Percentiles rank a stretch among this genome's conserved stretches.
Evolutionary conservation across 2,329 filamentous ascomycete genomes (phyloP).

Genomic region (Apiospora marii): DNA sequence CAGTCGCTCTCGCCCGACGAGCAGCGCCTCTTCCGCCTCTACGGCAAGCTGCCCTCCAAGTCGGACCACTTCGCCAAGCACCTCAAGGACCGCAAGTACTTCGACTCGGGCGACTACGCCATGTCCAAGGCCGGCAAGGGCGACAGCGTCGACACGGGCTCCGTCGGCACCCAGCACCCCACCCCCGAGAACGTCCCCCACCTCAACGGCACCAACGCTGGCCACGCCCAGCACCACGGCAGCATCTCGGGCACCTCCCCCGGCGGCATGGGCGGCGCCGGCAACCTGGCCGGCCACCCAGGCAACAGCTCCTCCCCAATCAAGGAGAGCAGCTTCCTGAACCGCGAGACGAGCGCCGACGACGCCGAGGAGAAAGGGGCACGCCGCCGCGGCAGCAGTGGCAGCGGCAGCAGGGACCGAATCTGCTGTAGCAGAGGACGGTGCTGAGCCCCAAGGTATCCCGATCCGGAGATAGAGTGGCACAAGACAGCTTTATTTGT

Average conservation of each 20-base stretch:
- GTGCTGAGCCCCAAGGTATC: conserved; percentile 56
- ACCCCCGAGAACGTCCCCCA: conserved; percentile 95
- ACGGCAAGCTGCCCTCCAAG: conserved; percentile 96
- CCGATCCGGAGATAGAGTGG: conserved; percentile 68
- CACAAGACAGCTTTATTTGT: background rate
- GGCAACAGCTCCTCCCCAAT: conserved; percentile 77
- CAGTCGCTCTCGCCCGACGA: conserved; percentile 94
- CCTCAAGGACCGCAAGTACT: conserved; percentile 98
- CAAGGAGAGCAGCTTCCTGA: conserved; percentile 88
- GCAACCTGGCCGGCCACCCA: background rate
- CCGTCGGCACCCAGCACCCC: conserved; percentile 93
- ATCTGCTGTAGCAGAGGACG: conserved; percentile 27
- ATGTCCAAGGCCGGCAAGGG: conserved; percentile 98
- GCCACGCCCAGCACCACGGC: conserved; percentile 86
- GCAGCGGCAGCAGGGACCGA: conserved; percentile 36
- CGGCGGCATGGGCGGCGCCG: background rate
- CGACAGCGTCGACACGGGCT: conserved; percentile 90
- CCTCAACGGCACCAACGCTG: conserved; percentile 78
- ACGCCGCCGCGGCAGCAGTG: conserved; percentile 38
- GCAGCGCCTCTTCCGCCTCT: conserved; percentile 94
- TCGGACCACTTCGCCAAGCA: conserved; percentile 98
- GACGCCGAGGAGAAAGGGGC: conserved; percentile 54
- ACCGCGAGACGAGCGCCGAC: conserved; percentile 80
- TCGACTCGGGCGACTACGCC: conserved; percentile 95
- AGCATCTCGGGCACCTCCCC: conserved; percentile 65